Percentiles rank a stretch among this genome's conserved stretches.
These are phyloP conservation scores for Diaporthe eres DNA, from an alignment of 2,329 filamentous ascomycete species.

Conservation along the genomic window DNA sequence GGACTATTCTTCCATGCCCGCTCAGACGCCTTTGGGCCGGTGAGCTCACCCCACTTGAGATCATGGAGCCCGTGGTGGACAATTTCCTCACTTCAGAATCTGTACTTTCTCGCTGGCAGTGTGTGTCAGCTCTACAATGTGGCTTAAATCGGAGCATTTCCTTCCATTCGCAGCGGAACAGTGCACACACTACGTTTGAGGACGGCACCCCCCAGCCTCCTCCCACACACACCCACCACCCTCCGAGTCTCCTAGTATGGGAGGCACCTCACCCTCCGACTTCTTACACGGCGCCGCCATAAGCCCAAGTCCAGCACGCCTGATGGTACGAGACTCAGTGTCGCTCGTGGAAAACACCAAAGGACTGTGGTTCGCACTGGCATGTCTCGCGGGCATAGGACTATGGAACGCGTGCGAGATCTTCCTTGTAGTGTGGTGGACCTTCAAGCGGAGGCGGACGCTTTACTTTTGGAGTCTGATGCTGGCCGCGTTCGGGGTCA, in stretches of 20 bases:
- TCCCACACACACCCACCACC: neutral
- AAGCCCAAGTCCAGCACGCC: neutral
- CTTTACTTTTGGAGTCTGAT: conserved; percentile 37
- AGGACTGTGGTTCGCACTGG: conserved; percentile 21
- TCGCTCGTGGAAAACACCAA: neutral
- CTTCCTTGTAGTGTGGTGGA: conserved; percentile 33
- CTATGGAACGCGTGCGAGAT: conserved; percentile 37
- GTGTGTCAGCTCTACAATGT: neutral
- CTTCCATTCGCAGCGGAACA: neutral
- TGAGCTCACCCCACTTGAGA: neutral
- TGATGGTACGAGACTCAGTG: neutral
- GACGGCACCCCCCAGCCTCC: neutral
- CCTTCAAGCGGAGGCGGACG: conserved; percentile 11
- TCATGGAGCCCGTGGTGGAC: neutral
- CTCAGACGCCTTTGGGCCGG: conserved; percentile 10
- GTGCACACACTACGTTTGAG: neutral
- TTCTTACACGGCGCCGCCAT: neutral
- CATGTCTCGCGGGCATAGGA: conserved; percentile 28
- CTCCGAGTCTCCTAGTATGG: conserved; percentile 1
- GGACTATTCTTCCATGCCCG: conserved; percentile 8
- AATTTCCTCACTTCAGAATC: neutral
- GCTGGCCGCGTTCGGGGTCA: conserved; percentile 18
- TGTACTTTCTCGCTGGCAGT: neutral
- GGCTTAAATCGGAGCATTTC: neutral
- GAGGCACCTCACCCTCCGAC: neutral